These are phyloP conservation scores for Boletus edulis DNA, from an alignment of 768 basidiomycete genomes.

Conservation along the genomic window DNA sequence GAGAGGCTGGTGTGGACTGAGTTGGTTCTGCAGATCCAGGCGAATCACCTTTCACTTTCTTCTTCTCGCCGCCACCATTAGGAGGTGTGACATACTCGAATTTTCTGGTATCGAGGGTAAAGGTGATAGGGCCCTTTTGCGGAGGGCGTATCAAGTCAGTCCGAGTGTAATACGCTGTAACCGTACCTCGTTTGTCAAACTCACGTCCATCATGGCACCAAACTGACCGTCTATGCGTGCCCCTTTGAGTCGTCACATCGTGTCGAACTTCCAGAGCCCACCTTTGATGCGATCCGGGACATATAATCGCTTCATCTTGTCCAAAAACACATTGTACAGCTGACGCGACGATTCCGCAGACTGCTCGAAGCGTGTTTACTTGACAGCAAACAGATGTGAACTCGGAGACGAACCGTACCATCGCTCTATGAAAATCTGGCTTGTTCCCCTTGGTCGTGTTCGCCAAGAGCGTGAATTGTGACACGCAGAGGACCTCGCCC, in stretches of 20 bases:
- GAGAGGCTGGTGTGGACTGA: background rate
- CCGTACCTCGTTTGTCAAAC: conserved; percentile 80
- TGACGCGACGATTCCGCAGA: conserved; percentile 60
- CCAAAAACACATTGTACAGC: conserved; percentile 72
- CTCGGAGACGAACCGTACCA: conserved; percentile 51
- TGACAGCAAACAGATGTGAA: background rate
- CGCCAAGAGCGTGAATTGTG: conserved; percentile 90
- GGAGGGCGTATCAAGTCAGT: background rate
- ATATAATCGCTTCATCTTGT: conserved; percentile 64
- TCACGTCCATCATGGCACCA: conserved; percentile 95
- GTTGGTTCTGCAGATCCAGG: conserved; percentile 4
- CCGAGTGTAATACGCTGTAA: background rate
- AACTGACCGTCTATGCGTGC: conserved; percentile 74
- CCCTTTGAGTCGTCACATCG: background rate
- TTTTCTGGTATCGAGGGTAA: conserved; percentile 80
- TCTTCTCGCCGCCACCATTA: conserved; percentile 8
- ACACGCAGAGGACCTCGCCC: conserved; percentile 91
- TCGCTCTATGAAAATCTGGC: conserved; percentile 90
- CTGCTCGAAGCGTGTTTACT: conserved; percentile 38
- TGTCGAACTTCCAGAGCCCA: conserved; percentile 20
- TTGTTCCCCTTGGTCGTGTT: conserved; percentile 86
- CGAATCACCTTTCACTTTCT: conserved; percentile 2
- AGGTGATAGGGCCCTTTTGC: conserved; percentile 76
- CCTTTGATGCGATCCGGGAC: conserved; percentile 79
- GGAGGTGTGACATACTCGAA: conserved; percentile 56